Evolutionary conservation across 305 asterid species (phyloP), one percentile per base, ranked within the genome.

Genomic region (Fraxinus floribunda): DNA sequence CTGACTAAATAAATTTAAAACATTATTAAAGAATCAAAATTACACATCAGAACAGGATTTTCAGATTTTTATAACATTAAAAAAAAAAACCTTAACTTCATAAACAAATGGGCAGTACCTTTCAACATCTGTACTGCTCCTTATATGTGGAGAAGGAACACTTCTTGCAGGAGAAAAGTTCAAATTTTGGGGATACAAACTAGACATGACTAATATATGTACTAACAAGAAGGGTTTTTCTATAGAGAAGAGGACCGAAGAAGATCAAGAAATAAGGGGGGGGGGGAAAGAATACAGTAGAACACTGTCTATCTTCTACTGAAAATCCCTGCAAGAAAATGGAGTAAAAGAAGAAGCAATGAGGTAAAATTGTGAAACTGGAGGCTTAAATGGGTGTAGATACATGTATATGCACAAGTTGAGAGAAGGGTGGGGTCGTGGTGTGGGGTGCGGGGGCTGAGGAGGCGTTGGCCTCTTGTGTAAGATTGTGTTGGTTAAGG

Each of bases 161-260:
- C 86, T 89, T 85, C 98, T 93, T 34, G 96, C 96, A 7, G 97
- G 98, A n/a, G 97, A 93, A 78, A 90, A 91, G 90, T 88, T 88
- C 89, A 89, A 86, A 89, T 90, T 90, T 77, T 90, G 95, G 16
- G 87, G 84, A 80, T 94, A 91, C 77, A 90, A 85, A 88, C 91
- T 88, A 84, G 98, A 93, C 98, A 94, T 94, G 84, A 70, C 85
- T 87, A 29, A 3, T 66, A 29, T 10, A 73, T 84, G 83, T 85
- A 88, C 15, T 79, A 73, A 75, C 78, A 44, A 78, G 10, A 72
- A 66, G 74, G 79, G 70, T 55, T 7, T 20, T 20, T 60, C 13
- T 60, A 46, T 26, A 38, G 66, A 52, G 73, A 81, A 36, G 70
- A 64, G 64, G 74, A 77, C 34, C 5, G 34, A 66, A 26, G 16